A percentile compares a stretch with the other conserved stretches of the same genome.
Conservation (phyloP, 139 green algal species). For the Chlorella sp. region DNA sequence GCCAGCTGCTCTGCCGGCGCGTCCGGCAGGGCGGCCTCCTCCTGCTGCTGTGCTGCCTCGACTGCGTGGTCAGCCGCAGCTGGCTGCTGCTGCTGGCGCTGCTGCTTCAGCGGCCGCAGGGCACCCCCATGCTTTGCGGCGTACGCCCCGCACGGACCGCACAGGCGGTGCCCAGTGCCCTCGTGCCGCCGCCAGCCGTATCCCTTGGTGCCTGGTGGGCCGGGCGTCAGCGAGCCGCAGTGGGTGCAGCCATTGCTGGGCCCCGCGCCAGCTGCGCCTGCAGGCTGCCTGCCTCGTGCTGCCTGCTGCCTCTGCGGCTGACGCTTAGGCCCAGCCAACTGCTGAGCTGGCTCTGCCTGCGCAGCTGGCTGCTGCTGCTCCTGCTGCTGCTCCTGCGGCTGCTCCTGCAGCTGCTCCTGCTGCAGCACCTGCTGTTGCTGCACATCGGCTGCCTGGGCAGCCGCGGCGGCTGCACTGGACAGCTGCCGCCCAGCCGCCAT, state of each 20-base stretch:
- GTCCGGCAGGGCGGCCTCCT: no score
- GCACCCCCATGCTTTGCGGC: background rate
- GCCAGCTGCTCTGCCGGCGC: no score
- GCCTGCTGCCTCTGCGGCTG: background rate
- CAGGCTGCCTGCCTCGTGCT: background rate
- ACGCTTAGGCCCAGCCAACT: no score
- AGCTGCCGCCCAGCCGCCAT: no score
- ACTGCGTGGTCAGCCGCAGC: no score
- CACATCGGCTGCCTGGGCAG: no score
- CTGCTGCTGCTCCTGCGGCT: background rate
- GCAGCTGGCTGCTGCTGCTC: no score
- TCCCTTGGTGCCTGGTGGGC: background rate
- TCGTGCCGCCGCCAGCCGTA: background rate
- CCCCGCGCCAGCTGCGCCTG: background rate
- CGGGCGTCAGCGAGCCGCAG: background rate
- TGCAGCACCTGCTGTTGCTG: background rate
- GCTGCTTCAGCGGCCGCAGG: background rate
- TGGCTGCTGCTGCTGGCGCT: no score
- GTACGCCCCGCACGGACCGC: background rate
- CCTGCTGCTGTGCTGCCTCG: no score
- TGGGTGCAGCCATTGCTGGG: background rate
- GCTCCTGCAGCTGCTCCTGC: background rate
- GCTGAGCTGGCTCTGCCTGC: background rate
- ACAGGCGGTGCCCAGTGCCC: background rate
- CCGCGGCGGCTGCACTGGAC: no score